Conservation (phyloP, 2,329 filamentous ascomycete genomes). For the Berkeleyomyces basicola region DNA sequence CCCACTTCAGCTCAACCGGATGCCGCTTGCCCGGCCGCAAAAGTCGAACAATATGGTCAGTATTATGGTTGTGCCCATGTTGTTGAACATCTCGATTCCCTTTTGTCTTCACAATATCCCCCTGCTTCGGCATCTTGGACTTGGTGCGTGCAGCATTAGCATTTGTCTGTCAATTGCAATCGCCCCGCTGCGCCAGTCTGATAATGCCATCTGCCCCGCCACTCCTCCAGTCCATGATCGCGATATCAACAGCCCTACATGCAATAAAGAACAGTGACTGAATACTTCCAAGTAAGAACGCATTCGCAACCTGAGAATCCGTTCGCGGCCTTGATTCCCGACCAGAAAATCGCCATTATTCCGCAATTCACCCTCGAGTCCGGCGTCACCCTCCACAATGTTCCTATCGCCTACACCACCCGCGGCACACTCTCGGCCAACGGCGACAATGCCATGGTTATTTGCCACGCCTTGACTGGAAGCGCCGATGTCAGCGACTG, state of each 20-base stretch:
- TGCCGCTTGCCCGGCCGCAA: neutral
- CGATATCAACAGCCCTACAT: neutral
- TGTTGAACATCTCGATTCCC: neutral
- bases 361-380: slow-evolving; percentile 89
- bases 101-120: neutral
- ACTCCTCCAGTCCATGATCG: neutral
- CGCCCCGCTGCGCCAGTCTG: neutral
- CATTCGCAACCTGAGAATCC: slow-evolving; percentile 75
- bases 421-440: slow-evolving; percentile 42
- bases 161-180: neutral
- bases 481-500: slow-evolving; percentile 74
- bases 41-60: slow-evolving; percentile 16
- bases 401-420: slow-evolving; percentile 52
- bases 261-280: slow-evolving; percentile 33
- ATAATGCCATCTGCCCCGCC: neutral
- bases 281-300: slow-evolving; percentile 50
- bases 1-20: slow-evolving; percentile 1
- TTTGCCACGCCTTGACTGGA: slow-evolving; percentile 73
- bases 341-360: slow-evolving; percentile 74
- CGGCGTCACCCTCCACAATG: slow-evolving; percentile 65
- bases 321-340: slow-evolving; percentile 68
- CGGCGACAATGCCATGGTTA: slow-evolving; percentile 53
- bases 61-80: slow-evolving; percentile 2
- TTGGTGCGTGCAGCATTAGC: neutral
- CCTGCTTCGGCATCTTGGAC: neutral